Evolutionary conservation across 192 early-diverging fungal genomes (phyloP).

Genomic region (Helicostylum pulchrum): DNA sequence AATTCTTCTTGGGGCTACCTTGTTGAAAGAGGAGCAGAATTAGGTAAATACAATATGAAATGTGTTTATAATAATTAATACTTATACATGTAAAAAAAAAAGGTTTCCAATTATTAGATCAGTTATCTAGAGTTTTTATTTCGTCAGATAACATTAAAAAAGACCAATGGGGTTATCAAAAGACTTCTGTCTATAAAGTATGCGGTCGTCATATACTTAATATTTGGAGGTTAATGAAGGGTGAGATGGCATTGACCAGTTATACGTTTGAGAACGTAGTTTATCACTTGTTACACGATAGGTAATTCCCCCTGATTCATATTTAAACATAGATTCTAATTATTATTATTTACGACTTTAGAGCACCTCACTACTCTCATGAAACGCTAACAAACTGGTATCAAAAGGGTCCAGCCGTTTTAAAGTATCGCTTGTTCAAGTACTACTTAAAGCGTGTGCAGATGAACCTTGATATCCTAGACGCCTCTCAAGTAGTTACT

Average conservation of each 20-base stretch:
- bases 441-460: slow-evolving; percentile 71
- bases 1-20: slow-evolving; percentile 88
- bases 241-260: slow-evolving; percentile 69
- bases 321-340: too few species aligned
- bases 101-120: slow-evolving; percentile 32
- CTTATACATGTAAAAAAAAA: neutral
- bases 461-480: slow-evolving; percentile 66
- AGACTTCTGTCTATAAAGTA: slow-evolving; percentile 61
- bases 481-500: slow-evolving; percentile 63
- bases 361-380: slow-evolving; percentile 63
- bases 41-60: slow-evolving; percentile 21
- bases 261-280: slow-evolving; percentile 79
- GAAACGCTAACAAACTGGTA: slow-evolving; percentile 69
- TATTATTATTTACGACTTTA: slow-evolving; percentile 14
- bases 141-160: neutral
- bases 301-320: slow-evolving; percentile 39
- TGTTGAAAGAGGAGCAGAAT: slow-evolving; percentile 36
- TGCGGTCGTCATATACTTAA: slow-evolving; percentile 82
- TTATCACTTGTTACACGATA: slow-evolving; percentile 64
- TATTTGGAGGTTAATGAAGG: slow-evolving; percentile 83
- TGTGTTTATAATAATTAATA: neutral
- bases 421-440: slow-evolving; percentile 56
- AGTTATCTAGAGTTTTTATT: slow-evolving; percentile 21
- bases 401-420: slow-evolving; percentile 36
- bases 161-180: slow-evolving; percentile 56